Percentiles rank a stretch among this genome's conserved stretches.
Evolutionary conservation across 1,139 yeast genomes (phyloP).

Genomic region (Hyphopichia khmerensis): DNA sequence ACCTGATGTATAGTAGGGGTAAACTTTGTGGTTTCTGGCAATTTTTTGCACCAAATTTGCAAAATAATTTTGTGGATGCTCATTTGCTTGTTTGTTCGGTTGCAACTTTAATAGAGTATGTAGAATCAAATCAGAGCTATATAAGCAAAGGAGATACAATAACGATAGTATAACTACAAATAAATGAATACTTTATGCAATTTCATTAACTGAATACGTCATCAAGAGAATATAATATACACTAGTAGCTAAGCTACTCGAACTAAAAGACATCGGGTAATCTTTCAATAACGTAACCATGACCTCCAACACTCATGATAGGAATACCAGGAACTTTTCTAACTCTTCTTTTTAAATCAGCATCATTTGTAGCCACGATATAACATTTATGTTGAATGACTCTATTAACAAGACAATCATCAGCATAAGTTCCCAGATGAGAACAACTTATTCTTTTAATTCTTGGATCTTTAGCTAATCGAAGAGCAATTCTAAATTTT

Average conservation of each 20-base stretch:
- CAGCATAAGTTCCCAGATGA: slow-evolving; percentile 96
- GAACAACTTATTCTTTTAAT: slow-evolving; percentile 83
- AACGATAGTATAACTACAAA: too few species aligned
- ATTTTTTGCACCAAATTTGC: too few species aligned
- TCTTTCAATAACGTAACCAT: slow-evolving; percentile 87
- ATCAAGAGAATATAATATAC: slow-evolving; percentile 1
- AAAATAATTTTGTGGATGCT: too few species aligned
- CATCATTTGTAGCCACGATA: slow-evolving; percentile 97
- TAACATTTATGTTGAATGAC: slow-evolving; percentile 95
- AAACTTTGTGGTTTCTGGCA: too few species aligned
- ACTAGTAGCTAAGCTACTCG: background rate
- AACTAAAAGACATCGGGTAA: slow-evolving; percentile 84
- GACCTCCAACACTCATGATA: slow-evolving; percentile 92
- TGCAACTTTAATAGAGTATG: too few species aligned
- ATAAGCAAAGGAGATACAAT: too few species aligned
- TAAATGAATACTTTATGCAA: background rate
- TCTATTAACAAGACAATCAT: slow-evolving; percentile 91
- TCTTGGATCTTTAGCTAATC: slow-evolving; percentile 91
- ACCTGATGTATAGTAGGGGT: too few species aligned
- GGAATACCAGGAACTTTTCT: slow-evolving; percentile 98
- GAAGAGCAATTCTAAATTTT: slow-evolving; percentile 86
- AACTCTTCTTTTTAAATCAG: slow-evolving; percentile 90
- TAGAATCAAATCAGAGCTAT: too few species aligned
- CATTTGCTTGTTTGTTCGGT: too few species aligned
- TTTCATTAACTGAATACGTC: background rate